Evolutionary conservation across 140 eudicot genomes (phyloP), one percentile per base, ranked within the genome.

Genomic region (Erigeron philadelphicus): DNA sequence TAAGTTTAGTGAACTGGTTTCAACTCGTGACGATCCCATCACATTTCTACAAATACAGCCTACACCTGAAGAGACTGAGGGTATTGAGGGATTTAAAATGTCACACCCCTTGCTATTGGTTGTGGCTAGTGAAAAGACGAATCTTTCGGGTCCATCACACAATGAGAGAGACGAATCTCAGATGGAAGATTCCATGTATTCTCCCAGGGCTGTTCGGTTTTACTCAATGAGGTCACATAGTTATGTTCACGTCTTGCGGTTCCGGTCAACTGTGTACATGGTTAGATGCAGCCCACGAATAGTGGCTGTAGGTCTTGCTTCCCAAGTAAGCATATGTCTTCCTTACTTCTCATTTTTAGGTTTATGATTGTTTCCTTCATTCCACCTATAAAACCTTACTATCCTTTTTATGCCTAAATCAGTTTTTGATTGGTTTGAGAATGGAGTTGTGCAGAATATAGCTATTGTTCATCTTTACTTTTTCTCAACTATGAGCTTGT

Each of bases 31-130:
- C 68, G 97, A 88, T 73, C 95, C 95, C 17, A 92, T 88, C 79
- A 89, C 97, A 56, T 94, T 89, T 77, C 48, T 94, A 64, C 97
- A 89, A 86, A 89, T 94, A 70, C 99, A 84, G 61, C 95, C 99
- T 7, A 75, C 71, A 6, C 99, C 99, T 62, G 86, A 84, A 73
- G 71, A 76, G n/a, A 66, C 74, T 13, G 72, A 83, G 35, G 90
- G 79, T 18, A 63, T 53, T 71, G 95, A 87, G 73, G 95, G 96
- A 68, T 89, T 79, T 60, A 80, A 80, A 60, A 80, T 75, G 68
- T 85, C 95, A 45, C 97, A 94, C 75, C 97, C 99, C 8, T 67
- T 94, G 77, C 75, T 94, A 50, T 76, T 89, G 81, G 95, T 94
- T 79, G 99, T 88, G 72, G 95, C 95, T 54, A 84, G 94, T 80